These are phyloP conservation scores for Aspergillus floridensis DNA, from an alignment of 2,329 filamentous ascomycete genomes.

Conservation along the genomic window DNA sequence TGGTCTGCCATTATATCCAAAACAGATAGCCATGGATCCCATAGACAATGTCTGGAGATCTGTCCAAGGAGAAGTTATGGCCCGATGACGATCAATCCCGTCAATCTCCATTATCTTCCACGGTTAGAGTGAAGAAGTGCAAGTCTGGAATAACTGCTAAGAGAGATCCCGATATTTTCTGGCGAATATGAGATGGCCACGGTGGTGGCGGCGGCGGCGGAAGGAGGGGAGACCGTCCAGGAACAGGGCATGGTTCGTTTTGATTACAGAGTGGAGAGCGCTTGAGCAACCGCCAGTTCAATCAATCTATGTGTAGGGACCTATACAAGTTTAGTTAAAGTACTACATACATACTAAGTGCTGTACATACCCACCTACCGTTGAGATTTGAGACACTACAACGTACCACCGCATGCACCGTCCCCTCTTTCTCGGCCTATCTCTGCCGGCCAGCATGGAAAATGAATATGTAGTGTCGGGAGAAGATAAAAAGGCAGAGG, in stretches of 20 bases:
- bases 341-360: too few relatives aligned
- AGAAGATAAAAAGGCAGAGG: background rate
- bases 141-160: too few relatives aligned
- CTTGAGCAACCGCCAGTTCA: background rate
- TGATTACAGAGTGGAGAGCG: background rate
- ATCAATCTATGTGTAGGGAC: background rate
- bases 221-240: too few relatives aligned
- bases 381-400: background rate
- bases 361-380: too few relatives aligned
- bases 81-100: background rate
- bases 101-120: background rate
- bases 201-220: too few relatives aligned
- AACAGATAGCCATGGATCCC: background rate
- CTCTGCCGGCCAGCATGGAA: background rate
- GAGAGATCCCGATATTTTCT: too few relatives aligned
- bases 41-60: background rate
- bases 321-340: too few relatives aligned
- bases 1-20: constrained; percentile 1
- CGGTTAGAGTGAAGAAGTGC: background rate
- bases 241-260: background rate
- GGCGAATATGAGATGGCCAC: too few relatives aligned
- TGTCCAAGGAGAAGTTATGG: background rate
- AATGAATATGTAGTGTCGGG: background rate
- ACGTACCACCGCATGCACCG: background rate
- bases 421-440: background rate